Conservation (phyloP, 78 protist genomes). For the Capsaspora owczarzaki region DNA sequence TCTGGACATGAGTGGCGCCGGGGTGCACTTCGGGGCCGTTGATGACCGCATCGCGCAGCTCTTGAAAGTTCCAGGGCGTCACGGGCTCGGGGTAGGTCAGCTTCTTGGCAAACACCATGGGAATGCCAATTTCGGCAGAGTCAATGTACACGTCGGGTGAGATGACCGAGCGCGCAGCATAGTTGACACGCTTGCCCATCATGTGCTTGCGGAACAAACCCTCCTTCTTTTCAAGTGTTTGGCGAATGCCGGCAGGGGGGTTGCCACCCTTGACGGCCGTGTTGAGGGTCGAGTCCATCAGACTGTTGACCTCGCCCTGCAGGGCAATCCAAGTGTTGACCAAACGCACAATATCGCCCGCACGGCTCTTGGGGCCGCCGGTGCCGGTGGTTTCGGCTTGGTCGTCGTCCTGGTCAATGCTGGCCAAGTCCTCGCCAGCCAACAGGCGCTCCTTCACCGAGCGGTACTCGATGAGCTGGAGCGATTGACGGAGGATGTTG, state of each 20-base stretch:
- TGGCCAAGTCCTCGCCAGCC: constrained; percentile 1
- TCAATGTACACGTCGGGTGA: constrained; percentile 90
- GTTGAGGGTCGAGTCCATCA: constrained; percentile 49
- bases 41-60: constrained; percentile 65
- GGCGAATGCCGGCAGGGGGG: constrained; percentile 69
- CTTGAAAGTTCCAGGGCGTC: constrained; percentile 33
- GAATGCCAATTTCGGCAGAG: constrained; percentile 89
- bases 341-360: constrained; percentile 13
- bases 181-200: constrained; percentile 99
- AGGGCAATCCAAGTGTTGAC: constrained; percentile 41
- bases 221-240: constrained; percentile 89
- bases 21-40: constrained; percentile 95
- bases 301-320: constrained; percentile 54
- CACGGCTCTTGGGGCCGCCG: neutral
- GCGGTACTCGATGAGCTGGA: neutral
- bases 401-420: neutral
- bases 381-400: neutral
- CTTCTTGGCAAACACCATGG: constrained; percentile 49
- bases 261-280: neutral
- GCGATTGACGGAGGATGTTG: constrained; percentile 12
- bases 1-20: constrained; percentile 66
- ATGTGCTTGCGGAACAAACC: constrained; percentile 97
- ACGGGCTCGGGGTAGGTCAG: constrained; percentile 71
- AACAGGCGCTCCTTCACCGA: neutral
- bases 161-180: constrained; percentile 94